Percentiles rank a stretch among this genome's conserved stretches.
phyloP scores from a whole-genome alignment of 2,329 filamentous ascomycete genomes.

The Albifimbria verrucaria region DNA sequence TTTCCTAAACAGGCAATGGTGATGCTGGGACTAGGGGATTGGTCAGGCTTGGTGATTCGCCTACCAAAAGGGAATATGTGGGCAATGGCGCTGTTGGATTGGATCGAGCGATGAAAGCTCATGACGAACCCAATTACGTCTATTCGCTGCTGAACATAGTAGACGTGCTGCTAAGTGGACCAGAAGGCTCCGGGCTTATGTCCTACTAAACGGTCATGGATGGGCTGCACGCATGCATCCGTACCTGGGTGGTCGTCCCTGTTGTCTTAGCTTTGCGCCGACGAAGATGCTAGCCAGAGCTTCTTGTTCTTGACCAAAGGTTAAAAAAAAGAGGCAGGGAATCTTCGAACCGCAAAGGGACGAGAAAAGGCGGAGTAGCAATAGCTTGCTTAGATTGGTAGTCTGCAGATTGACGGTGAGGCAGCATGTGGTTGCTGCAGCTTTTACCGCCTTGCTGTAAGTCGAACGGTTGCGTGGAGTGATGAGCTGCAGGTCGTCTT shows the following conservation, averaged over 20 bases:
- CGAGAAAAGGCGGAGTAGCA: too few relatives aligned
- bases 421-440: not conserved
- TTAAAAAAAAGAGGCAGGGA: too few relatives aligned
- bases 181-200: not conserved
- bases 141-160: not conserved
- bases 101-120: not conserved
- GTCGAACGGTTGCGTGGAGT: not conserved
- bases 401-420: not conserved
- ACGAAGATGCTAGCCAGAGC: too few relatives aligned
- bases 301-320: too few relatives aligned
- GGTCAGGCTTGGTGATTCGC: not conserved
- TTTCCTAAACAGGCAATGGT: not conserved
- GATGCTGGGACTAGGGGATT: not conserved
- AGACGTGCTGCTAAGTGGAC: not conserved
- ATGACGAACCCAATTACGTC: not conserved
- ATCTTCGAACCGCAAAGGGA: too few relatives aligned
- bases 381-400: too few relatives aligned
- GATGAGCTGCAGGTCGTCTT: not conserved
- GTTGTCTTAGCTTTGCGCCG: too few relatives aligned
- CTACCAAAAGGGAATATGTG: not conserved
- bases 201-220: too few relatives aligned
- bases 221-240: too few relatives aligned
- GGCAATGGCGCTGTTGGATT: not conserved
- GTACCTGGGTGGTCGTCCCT: too few relatives aligned
- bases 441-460: not conserved